These are phyloP conservation scores for Plasmodium inui DNA, from an alignment of 169 alveolate genomes.

Conservation along the genomic window DNA sequence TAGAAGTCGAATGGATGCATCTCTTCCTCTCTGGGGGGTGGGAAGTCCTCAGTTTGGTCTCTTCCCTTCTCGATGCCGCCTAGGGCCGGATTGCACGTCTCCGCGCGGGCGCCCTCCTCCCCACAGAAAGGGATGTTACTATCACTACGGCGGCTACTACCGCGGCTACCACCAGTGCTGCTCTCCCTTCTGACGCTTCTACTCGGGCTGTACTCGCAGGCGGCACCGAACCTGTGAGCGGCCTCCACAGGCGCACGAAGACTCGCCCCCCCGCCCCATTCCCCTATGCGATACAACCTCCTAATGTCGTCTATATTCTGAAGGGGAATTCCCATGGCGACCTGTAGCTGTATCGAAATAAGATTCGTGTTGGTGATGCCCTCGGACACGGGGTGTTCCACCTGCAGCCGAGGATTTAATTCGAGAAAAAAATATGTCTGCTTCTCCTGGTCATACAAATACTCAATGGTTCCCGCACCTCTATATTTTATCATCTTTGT, in stretches of 20 bases:
- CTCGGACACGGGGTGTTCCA: conserved; percentile 96
- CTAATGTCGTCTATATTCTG: conserved; percentile 85
- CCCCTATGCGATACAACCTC: conserved; percentile 75
- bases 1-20: conserved; percentile 63
- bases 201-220: conserved; percentile 21
- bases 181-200: background rate
- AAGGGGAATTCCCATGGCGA: conserved; percentile 90
- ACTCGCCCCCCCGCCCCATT: background rate
- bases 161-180: background rate
- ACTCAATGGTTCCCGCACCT: conserved; percentile 95
- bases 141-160: background rate
- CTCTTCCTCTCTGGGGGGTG: background rate
- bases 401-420: conserved; percentile 92
- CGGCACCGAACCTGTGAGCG: background rate
- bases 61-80: background rate
- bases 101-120: background rate
- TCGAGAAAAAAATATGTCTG: conserved; percentile 89
- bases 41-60: background rate
- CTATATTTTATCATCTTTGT: conserved; percentile 90
- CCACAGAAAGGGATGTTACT: no score
- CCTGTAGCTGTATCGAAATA: conserved; percentile 89
- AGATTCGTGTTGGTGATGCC: conserved; percentile 90
- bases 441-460: conserved; percentile 88
- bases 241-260: background rate
- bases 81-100: no score